Evolutionary conservation across 176 grass and related monocot genomes (phyloP).

Genomic region (Oryza brachyantha): DNA sequence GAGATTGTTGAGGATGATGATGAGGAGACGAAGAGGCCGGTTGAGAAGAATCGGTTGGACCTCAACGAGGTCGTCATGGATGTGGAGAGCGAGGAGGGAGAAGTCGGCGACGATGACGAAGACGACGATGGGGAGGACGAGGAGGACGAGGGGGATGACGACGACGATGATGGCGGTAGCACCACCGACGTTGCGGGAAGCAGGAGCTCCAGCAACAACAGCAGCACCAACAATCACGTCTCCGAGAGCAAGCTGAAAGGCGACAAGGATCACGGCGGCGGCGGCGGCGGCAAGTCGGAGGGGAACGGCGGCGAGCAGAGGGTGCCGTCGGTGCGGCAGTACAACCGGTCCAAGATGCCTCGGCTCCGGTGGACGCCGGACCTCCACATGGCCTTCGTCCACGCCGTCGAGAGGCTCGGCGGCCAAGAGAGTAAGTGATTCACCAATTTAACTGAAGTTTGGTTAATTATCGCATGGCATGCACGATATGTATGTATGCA

Average conservation of each 20-base stretch:
- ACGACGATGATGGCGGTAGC: constrained; percentile 37
- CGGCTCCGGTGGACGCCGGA: constrained; percentile 90
- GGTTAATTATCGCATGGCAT: background rate
- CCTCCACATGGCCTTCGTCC: constrained; percentile 88
- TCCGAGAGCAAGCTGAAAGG: constrained; percentile 20
- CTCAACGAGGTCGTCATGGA: constrained; percentile 54
- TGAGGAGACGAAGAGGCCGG: constrained; percentile 21
- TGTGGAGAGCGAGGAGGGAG: constrained; percentile 41
- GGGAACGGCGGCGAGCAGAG: constrained; percentile 28
- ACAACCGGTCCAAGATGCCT: constrained; percentile 82
- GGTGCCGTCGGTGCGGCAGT: constrained; percentile 64
- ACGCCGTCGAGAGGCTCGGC: constrained; percentile 81
- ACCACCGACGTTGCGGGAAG: constrained; percentile 42
- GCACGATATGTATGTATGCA: too few species aligned
- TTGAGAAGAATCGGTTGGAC: constrained; percentile 39
- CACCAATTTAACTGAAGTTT: too few species aligned
- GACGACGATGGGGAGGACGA: background rate
- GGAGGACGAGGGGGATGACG: background rate
- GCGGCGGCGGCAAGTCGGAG: constrained; percentile 14
- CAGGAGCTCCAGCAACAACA: constrained; percentile 60
- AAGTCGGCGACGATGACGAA: constrained; percentile 24
- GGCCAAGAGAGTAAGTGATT: constrained; percentile 96
- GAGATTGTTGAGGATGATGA: constrained; percentile 48
- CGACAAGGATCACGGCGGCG: background rate
- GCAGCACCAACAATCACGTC: constrained; percentile 38